phyloP scores from a whole-genome alignment of 305 asterid species.

The Solanum hybrid region DNA sequence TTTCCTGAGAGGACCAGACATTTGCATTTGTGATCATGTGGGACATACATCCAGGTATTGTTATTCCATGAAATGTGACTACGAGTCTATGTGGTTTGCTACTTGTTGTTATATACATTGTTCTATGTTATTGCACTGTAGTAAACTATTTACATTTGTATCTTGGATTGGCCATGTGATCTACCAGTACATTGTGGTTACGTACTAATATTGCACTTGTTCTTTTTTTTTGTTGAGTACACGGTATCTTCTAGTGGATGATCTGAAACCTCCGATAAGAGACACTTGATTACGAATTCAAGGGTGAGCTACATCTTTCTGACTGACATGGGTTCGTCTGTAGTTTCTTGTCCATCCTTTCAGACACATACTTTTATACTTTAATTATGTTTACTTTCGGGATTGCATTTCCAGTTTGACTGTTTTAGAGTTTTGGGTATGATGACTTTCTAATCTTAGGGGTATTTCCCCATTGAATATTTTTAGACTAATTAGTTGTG shows the following conservation, averaged over 20 bases:
- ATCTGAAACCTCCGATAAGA: neutral
- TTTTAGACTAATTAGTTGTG: neutral
- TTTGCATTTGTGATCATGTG: neutral
- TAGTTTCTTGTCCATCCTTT: neutral
- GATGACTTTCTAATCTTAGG: neutral
- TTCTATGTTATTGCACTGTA: neutral
- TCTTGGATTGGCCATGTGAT: neutral
- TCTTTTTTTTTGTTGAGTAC: neutral
- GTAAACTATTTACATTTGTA: neutral
- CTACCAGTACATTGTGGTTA: neutral
- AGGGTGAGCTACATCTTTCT: neutral
- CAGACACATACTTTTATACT: neutral
- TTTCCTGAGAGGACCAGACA: neutral
- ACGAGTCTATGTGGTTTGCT: neutral
- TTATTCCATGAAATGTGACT: neutral
- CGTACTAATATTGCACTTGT: neutral
- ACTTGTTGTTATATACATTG: neutral
- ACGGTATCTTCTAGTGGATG: neutral
- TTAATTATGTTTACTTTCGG: too few species aligned
- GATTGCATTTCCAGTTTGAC: neutral
- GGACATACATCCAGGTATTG: neutral
- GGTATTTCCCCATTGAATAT: neutral
- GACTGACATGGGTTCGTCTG: neutral
- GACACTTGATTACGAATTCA: neutral
- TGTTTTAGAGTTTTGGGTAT: neutral